phyloP scores from a whole-genome alignment of 202 grass and related monocot species.

The Elaeis oleifera region DNA sequence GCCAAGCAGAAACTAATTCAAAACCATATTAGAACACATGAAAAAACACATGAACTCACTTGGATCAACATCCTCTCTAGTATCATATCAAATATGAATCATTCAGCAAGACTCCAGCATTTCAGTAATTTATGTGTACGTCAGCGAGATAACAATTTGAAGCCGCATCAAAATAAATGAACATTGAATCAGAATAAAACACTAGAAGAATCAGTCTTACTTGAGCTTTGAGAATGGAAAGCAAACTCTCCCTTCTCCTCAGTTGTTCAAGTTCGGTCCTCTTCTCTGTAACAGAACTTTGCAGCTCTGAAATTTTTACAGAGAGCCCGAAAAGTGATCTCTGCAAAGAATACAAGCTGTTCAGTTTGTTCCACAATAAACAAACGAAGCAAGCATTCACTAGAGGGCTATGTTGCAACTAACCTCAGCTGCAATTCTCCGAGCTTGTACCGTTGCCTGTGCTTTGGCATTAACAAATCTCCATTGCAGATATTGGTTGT shows the following conservation, averaged over 20 bases:
- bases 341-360: conserved; percentile 22
- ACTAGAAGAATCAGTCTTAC: conserved; percentile 28
- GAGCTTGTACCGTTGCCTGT: conserved; percentile 26
- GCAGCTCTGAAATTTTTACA: conserved; percentile 15
- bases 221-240: conserved; percentile 38
- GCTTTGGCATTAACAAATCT: conserved; percentile 58
- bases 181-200: too few species aligned
- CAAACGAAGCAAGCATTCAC: neutral
- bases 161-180: too few species aligned
- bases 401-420: neutral
- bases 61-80: too few species aligned
- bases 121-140: too few species aligned
- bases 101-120: too few species aligned
- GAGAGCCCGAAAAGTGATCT: conserved; percentile 48
- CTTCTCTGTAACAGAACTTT: conserved; percentile 35
- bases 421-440: conserved; percentile 40
- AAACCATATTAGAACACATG: too few species aligned
- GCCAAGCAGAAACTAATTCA: too few species aligned
- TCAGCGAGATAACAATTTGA: too few species aligned
- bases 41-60: too few species aligned
- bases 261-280: conserved; percentile 32
- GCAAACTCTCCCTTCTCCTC: conserved; percentile 31
- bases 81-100: too few species aligned
- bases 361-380: neutral
- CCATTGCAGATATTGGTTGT: conserved; percentile 52